Base-by-base conservation (phyloP, 495 filamentous ascomycete species). In the Xylaria longipes region DNA sequence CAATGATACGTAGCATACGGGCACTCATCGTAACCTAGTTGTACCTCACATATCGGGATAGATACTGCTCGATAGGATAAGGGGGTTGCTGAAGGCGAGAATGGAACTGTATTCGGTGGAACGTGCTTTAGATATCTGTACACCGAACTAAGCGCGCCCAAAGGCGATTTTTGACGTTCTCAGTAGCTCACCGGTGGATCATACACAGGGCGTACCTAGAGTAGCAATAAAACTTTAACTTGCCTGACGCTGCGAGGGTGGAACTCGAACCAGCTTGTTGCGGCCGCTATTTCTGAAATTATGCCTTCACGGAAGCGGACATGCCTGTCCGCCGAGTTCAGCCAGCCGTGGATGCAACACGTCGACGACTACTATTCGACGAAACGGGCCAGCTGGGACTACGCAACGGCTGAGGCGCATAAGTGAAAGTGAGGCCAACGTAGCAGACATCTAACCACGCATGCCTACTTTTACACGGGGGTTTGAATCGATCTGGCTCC, bases 361-460 rank as follows among this genome's bases (percentile, higher is more conserved):
- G 17, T 37, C 7, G 41, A 37, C 22, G 35, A 41, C 22, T 27
- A 33, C 46, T 22, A 64, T 41, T 54, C 35, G 68, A 56, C 33
- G 52, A 33, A 43, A 17, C 22, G 17, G 50, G 25, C 31, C 25
- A 58, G 52, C 50, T 29, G 65, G 52, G 9, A 37, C 39, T 14
- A 64, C 22, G 43, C 58, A 61, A 27, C 46, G 58, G 68, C 58
- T 64, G 68, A 56, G 39, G 33, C 33, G 41, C 52, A 37, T 52
- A 37, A 50, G 45, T 29, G 5, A 43, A 17, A 41, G 41, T 48
- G 67, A 69, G 67, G 67, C 57, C 68, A 61, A 22, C 41, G 29
- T 60, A 52, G 15, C 35, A 4, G 25, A 65, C n/a, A 52, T 22
- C 15, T 14, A 35, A 57, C 7, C 11, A 43, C n/a, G 35, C 25